phyloP scores from a whole-genome alignment of 2,329 filamentous ascomycete species.

The Bipolaris sorokiniana region DNA sequence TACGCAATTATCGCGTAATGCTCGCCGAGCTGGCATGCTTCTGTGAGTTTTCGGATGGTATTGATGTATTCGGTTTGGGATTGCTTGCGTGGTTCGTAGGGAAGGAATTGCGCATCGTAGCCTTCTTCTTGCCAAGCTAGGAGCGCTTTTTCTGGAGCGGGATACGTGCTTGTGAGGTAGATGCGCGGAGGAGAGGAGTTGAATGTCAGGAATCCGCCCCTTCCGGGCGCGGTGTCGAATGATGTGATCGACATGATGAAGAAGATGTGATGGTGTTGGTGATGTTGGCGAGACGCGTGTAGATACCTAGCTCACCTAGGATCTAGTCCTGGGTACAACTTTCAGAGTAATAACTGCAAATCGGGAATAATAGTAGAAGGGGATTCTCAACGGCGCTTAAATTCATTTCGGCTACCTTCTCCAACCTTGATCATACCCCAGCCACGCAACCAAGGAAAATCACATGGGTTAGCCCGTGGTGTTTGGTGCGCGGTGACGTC shows the following conservation, averaged over 20 bases:
- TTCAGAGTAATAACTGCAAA: background rate
- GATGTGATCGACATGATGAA: conserved; percentile 37
- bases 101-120: conserved; percentile 51
- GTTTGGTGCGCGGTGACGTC: conserved; percentile 7
- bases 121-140: conserved; percentile 52
- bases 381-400: conserved; percentile 2
- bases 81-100: conserved; percentile 32
- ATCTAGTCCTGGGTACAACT: background rate
- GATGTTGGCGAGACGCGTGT: background rate
- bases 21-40: conserved; percentile 49
- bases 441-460: conserved; percentile 14
- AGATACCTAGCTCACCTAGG: background rate
- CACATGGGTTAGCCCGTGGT: conserved; percentile 5
- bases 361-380: background rate
- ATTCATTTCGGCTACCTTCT: conserved; percentile 1
- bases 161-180: conserved; percentile 49
- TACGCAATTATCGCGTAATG: conserved; percentile 49
- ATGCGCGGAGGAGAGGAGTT: conserved; percentile 47
- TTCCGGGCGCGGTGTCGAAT: conserved; percentile 27
- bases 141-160: conserved; percentile 48
- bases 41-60: conserved; percentile 45
- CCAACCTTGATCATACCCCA: conserved; percentile 3
- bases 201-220: conserved; percentile 47
- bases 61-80: conserved; percentile 39
- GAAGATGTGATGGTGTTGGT: background rate